Conservation (phyloP, 2,329 filamentous ascomycete genomes). For the Fusarium keratoplasticum region DNA sequence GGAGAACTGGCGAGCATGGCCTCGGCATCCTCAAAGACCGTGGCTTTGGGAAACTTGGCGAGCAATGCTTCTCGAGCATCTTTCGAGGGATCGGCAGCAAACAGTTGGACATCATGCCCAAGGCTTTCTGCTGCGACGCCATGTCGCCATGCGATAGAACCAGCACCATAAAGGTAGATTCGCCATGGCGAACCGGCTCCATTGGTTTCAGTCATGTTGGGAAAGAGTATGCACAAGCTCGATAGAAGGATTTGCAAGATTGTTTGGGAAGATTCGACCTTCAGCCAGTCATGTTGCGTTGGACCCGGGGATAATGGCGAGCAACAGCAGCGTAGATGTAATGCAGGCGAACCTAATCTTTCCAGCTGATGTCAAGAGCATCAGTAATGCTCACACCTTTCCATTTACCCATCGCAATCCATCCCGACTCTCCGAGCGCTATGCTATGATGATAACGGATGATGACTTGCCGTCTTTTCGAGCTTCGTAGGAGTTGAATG, state of each 20-base stretch:
- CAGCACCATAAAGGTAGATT: slow-evolving; percentile 20
- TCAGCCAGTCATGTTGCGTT: not conserved
- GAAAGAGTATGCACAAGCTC: not conserved
- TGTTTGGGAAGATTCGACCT: not conserved
- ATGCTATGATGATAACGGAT: not conserved
- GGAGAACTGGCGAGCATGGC: slow-evolving; percentile 14
- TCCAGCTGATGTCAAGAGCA: not conserved
- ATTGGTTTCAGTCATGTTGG: slow-evolving; percentile 1
- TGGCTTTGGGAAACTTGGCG: slow-evolving; percentile 15
- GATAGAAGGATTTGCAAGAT: not conserved
- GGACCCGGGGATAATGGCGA: not conserved
- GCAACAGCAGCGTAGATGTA: not conserved
- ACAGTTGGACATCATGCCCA: slow-evolving; percentile 6
- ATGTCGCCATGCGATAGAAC: slow-evolving; percentile 25
- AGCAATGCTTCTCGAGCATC: slow-evolving; percentile 13
- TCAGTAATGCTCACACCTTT: not conserved
- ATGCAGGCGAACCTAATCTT: not conserved
- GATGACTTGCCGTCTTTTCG: not conserved
- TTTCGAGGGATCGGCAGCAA: slow-evolving; percentile 19
- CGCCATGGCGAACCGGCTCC: slow-evolving; percentile 1
- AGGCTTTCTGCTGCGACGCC: slow-evolving; percentile 14
- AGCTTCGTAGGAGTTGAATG: not conserved
- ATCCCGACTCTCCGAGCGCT: slow-evolving; percentile 9
- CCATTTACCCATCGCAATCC: slow-evolving; percentile 15
- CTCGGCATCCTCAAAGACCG: slow-evolving; percentile 16